phyloP scores from a whole-genome alignment of 768 basidiomycete genomes.

The Candolleomyces aberdarensis region DNA sequence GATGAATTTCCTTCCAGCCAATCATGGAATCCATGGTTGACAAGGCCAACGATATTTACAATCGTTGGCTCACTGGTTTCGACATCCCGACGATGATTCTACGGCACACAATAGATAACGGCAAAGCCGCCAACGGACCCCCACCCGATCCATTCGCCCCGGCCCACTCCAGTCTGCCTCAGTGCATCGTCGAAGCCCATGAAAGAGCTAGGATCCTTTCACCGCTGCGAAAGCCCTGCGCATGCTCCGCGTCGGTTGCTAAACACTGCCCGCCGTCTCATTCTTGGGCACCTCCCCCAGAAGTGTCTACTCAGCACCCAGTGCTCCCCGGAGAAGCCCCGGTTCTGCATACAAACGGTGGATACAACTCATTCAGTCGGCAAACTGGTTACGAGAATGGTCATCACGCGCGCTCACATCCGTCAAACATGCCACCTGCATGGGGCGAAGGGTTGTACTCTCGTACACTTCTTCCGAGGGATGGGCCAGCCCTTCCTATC shows the following conservation, averaged over 20 bases:
- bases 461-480: slow-evolving; percentile 25
- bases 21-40: slow-evolving; percentile 48
- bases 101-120: slow-evolving; percentile 33
- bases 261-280: slow-evolving; percentile 39
- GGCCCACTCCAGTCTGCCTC: slow-evolving; percentile 40
- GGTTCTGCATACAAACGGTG: neutral
- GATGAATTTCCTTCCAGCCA: slow-evolving; percentile 27
- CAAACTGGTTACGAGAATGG: neutral
- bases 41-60: slow-evolving; percentile 48
- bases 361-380: neutral
- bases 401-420: neutral
- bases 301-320: slow-evolving; percentile 3
- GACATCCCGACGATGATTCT: slow-evolving; percentile 42
- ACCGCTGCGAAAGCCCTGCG: slow-evolving; percentile 43
- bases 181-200: slow-evolving; percentile 47
- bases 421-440: slow-evolving; percentile 8
- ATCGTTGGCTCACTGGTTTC: slow-evolving; percentile 43
- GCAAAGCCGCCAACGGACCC: slow-evolving; percentile 13
- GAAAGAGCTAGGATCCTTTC: slow-evolving; percentile 40
- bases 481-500: slow-evolving; percentile 25
- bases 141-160: slow-evolving; percentile 34
- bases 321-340: slow-evolving; percentile 6
- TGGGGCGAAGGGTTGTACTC: slow-evolving; percentile 28
- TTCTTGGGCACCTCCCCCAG: slow-evolving; percentile 43
- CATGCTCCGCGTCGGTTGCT: slow-evolving; percentile 29